Conservation (phyloP, 1,139 yeast species). For the Yamadazyma sp. region DNA sequence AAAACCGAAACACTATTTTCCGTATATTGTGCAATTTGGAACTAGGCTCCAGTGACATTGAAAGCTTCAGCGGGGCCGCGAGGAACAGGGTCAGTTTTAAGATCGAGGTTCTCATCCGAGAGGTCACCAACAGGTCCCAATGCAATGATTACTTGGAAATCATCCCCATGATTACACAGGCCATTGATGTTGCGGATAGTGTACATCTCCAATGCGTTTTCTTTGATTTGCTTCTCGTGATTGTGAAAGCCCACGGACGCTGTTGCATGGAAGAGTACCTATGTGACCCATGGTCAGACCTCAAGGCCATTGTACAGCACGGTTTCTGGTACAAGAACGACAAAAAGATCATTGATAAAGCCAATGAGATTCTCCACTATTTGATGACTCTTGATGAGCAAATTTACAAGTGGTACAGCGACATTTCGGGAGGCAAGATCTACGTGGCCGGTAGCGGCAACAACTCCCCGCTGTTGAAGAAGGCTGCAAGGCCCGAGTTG, state of each 20-base stretch:
- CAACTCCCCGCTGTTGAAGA: not conserved
- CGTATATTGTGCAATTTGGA: constrained; percentile 34
- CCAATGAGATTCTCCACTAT: constrained; percentile 23
- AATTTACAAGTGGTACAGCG: constrained; percentile 25
- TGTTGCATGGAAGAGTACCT: constrained; percentile 41
- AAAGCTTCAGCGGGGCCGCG: constrained; percentile 13
- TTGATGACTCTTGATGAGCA: constrained; percentile 15
- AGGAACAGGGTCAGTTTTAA: constrained; percentile 23
- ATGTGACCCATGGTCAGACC: constrained; percentile 19
- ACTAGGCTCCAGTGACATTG: constrained; percentile 26
- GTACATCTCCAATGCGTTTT: constrained; percentile 29
- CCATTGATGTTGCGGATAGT: constrained; percentile 24
- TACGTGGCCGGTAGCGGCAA: constrained; percentile 12
- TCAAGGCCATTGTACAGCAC: constrained; percentile 31
- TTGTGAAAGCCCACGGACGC: constrained; percentile 27
- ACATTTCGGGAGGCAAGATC: constrained; percentile 22
- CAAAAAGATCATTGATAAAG: constrained; percentile 18
- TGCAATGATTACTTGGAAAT: constrained; percentile 34
- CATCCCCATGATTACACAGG: constrained; percentile 37
- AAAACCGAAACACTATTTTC: constrained; percentile 28
- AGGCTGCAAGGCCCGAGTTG: not conserved
- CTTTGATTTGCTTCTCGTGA: constrained; percentile 16
- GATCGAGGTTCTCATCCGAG: constrained; percentile 25
- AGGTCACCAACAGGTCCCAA: constrained; percentile 17
- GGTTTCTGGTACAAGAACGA: constrained; percentile 27